phyloP scores from a whole-genome alignment of 352 stramenopile genomes.

The Globisporangium canariense region DNA sequence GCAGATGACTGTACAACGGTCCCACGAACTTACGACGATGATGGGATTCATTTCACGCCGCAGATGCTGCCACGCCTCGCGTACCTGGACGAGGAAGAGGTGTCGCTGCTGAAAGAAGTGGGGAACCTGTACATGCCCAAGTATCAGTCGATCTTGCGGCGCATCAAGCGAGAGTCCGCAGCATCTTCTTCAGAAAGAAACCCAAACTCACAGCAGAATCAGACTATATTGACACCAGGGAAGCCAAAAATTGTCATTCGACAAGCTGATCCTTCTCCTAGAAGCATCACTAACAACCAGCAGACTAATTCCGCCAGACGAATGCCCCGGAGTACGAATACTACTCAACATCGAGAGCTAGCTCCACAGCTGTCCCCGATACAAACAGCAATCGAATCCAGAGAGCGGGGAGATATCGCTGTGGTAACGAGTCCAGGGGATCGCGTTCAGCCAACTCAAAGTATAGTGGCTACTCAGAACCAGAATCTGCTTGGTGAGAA shows the following conservation, averaged over 20 bases:
- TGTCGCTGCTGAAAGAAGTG: constrained; percentile 52
- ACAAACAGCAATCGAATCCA: constrained; percentile 3
- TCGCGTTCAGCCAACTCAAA: background rate
- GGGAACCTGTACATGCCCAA: constrained; percentile 62
- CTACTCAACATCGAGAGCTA: background rate
- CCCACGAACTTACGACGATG: background rate
- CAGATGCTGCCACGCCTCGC: constrained; percentile 52
- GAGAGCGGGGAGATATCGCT: background rate
- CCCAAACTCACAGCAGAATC: background rate
- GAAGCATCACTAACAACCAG: background rate
- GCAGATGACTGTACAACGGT: too few relatives aligned
- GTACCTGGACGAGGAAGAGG: constrained; percentile 71
- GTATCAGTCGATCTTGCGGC: constrained; percentile 51
- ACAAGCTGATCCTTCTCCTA: background rate
- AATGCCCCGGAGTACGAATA: background rate
- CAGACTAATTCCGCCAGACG: background rate
- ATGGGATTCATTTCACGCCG: constrained; percentile 1
- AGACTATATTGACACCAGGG: background rate
- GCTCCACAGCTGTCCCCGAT: background rate
- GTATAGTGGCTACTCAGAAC: background rate
- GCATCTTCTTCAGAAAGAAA: background rate
- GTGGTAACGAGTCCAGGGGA: background rate
- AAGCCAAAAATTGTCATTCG: background rate
- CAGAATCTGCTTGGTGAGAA: background rate
- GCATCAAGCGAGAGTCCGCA: constrained; percentile 18